Base-by-base conservation (phyloP, 2,329 filamentous ascomycete genomes). In the Metarhizium humberi region DNA sequence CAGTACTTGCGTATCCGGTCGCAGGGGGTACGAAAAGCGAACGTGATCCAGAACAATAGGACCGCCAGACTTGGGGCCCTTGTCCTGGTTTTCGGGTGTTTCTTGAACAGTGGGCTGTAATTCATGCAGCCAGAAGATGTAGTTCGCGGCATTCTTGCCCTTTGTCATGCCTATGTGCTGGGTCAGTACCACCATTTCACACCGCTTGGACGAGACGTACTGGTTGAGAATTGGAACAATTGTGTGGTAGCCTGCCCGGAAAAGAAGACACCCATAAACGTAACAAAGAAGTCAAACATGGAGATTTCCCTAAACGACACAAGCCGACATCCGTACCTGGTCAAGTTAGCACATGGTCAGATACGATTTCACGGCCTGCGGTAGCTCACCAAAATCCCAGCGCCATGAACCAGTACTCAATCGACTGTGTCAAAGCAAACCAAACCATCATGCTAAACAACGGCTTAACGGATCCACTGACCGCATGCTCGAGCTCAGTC, bases 241-340 rank as follows among this genome's bases (percentile, higher is more conserved):
- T 71, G 67, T 1, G 67, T 62, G 0, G 72, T 67, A 2, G 70
- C 70, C 66, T 77, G 72, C 0, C 70, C 73, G 0, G 70, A 71
- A 58, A 73, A 78, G 42, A 79, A 73, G 6, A 80, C 72, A 3
- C 71, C 74, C 66, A 79, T 73, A 58, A 80, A 80, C 8, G 77
- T 71, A 18, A 81, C 71, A 55, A 80, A 68, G 58, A 74, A 74
- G 55, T 71, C 66, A 56, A 81, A 80, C 65, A 82, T 80, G 2
- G 75, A 78, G 56, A 81, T 70, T 55, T 76, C 80, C 2, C 65
- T 65, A 68, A 63, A 61, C 0, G 68, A 71, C 1, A 74, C 60
- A 2, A 74, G 62, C 2, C 25, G 25, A 25, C 25, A 25, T 25
- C 25, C 25, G 25, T 25, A 25, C 25, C 25, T 25, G 25, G 25